phyloP scores from a whole-genome alignment of 306 rosid species.

The Citrullus colocynthis region DNA sequence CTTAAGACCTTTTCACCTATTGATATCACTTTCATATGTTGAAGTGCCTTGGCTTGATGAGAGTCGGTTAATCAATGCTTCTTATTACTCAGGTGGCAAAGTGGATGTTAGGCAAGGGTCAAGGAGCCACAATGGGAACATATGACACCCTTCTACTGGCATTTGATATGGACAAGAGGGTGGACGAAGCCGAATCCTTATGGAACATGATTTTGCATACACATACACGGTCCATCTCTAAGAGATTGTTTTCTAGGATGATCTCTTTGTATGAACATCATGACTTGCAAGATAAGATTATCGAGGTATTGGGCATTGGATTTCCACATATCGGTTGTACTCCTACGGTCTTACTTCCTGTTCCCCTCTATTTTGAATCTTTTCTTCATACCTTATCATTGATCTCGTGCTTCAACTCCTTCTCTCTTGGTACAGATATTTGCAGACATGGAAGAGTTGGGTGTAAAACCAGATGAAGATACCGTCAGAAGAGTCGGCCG shows the following conservation, averaged over 20 bases:
- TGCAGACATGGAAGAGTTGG: constrained; percentile 72
- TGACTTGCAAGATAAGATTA: constrained; percentile 38
- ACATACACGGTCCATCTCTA: constrained; percentile 64
- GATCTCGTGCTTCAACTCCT: neutral
- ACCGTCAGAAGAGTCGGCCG: constrained; percentile 55
- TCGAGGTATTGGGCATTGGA: constrained; percentile 39
- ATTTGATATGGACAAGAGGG: constrained; percentile 70
- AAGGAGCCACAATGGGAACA: constrained; percentile 88
- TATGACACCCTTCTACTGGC: constrained; percentile 83
- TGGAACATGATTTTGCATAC: constrained; percentile 89
- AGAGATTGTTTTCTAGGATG: constrained; percentile 75
- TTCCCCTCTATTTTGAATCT: neutral
- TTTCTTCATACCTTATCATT: neutral
- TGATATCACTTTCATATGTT: neutral
- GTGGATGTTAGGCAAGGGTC: constrained; percentile 97
- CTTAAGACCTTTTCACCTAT: neutral
- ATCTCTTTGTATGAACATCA: constrained; percentile 75
- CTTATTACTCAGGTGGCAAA: constrained; percentile 57
- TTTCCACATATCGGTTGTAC: neutral
- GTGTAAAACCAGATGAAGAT: constrained; percentile 75
- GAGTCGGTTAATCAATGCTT: neutral
- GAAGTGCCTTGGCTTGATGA: neutral
- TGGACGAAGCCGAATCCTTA: constrained; percentile 86
- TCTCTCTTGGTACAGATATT: constrained; percentile 41
- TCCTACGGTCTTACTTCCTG: neutral